phyloP scores from a whole-genome alignment of 805 yeast genomes.

The Candida insectorum region DNA sequence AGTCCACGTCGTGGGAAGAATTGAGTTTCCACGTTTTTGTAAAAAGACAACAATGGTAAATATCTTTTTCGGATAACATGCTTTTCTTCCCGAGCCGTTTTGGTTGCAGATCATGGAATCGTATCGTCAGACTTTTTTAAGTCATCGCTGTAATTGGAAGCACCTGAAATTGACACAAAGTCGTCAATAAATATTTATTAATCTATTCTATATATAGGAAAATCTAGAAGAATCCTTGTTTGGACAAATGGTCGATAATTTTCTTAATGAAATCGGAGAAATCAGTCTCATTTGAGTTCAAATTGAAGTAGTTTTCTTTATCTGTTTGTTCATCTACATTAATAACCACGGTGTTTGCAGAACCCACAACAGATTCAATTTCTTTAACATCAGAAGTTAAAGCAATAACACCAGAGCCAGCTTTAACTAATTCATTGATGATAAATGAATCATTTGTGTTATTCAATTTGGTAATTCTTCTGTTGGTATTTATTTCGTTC shows the following conservation, averaged over 20 bases:
- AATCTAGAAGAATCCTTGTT: constrained; percentile 67
- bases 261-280: constrained; percentile 57
- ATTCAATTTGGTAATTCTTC: constrained; percentile 64
- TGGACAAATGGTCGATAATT: constrained; percentile 68
- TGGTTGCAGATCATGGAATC: too few species aligned
- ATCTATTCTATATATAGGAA: too few species aligned
- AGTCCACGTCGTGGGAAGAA: too few species aligned
- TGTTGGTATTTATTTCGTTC: constrained; percentile 83
- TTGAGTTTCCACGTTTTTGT: too few species aligned
- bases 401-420: constrained; percentile 86
- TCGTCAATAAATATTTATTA: too few species aligned
- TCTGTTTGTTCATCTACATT: constrained; percentile 7
- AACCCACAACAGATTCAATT: constrained; percentile 52
- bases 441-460: constrained; percentile 48
- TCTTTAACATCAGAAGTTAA: constrained; percentile 11
- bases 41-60: too few species aligned
- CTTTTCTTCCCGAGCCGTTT: too few species aligned
- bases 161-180: too few species aligned
- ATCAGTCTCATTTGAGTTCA: constrained; percentile 13
- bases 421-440: constrained; percentile 71
- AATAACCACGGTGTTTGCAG: constrained; percentile 53
- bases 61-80: too few species aligned
- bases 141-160: too few species aligned
- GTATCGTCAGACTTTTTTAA: too few species aligned
- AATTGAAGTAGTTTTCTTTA: constrained; percentile 13